Evolutionary conservation across 169 alveolate genomes (phyloP), one percentile per base, ranked within the genome.

Genomic region (Plasmodium relictum): DNA sequence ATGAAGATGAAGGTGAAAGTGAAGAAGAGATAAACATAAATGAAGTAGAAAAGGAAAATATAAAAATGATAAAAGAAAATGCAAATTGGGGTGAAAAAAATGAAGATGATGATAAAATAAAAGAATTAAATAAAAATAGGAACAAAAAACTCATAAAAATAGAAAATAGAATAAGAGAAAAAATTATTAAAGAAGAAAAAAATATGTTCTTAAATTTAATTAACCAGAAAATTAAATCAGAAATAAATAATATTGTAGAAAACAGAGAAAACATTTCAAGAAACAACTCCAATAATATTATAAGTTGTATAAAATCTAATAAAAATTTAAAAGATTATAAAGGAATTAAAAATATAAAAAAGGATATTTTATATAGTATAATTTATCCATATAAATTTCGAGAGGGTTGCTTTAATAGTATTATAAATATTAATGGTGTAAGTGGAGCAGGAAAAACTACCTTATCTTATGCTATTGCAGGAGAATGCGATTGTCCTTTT

Each of bases 371-470:
- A 24, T 80, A 68, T 59, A 80, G 90, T 44, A 80, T 80, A 66
- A 69, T 80, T 31, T 80, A 80, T 70, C 90, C 90, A 10, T 70
- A 66, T 45, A 80, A 66, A 66, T 80, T 24, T 80, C 48, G 83
- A 70, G 26, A 37, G 12, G 59, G 44, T 14, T 66, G 54, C 52
- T 80, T 68, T 31, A 80, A 50, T 31, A 52, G 73, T 20, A 80
- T 80, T 66, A 44, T 80, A 20, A 80, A 54, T 54, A 80, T 80
- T 22, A 66, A 96, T 93, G 99, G 99, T 9, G 99, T 99, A 2
- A 99, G 99, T 0, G 99, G 99, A 2, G 97, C 99, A 83, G 99
- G 99, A 22, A 95, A 95, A 90, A 98, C 99, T 9, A 94, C 97
- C 45, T 97, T 99, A 54, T 99, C 99, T 3, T 97, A 98, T 91